phyloP scores from a whole-genome alignment of 192 early-diverging fungal species.

The Backusella sp. region DNA sequence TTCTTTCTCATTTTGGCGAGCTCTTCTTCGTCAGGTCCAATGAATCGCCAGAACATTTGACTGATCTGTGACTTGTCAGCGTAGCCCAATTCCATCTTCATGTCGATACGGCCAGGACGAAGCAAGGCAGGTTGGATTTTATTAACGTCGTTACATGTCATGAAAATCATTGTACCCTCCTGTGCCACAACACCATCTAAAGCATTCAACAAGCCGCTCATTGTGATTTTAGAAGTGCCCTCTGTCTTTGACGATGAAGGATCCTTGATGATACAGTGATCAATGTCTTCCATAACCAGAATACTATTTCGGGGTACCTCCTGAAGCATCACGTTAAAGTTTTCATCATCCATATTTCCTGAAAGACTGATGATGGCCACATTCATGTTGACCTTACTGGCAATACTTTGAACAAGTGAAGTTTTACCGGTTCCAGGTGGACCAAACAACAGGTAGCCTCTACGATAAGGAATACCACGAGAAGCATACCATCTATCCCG shows the following conservation, averaged over 20 bases:
- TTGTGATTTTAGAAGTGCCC: slow-evolving; percentile 24
- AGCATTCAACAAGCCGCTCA: slow-evolving; percentile 49
- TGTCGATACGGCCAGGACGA: slow-evolving; percentile 54
- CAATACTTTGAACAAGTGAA: slow-evolving; percentile 49
- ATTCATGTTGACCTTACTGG: slow-evolving; percentile 49
- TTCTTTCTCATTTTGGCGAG: not conserved
- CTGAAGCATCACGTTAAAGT: slow-evolving; percentile 41
- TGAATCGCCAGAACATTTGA: slow-evolving; percentile 38
- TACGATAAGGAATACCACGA: slow-evolving; percentile 52
- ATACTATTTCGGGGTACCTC: slow-evolving; percentile 48
- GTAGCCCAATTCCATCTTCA: slow-evolving; percentile 51
- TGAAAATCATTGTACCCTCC: slow-evolving; percentile 51
- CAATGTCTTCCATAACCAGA: slow-evolving; percentile 54
- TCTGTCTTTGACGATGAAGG: slow-evolving; percentile 18
- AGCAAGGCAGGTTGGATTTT: slow-evolving; percentile 48
- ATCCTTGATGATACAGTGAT: slow-evolving; percentile 27
- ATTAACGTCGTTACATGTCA: slow-evolving; percentile 48
- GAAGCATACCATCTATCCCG: slow-evolving; percentile 47
- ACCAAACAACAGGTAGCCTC: slow-evolving; percentile 52
- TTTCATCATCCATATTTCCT: slow-evolving; percentile 42
- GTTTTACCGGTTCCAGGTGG: slow-evolving; percentile 57
- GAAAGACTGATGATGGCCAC: slow-evolving; percentile 49
- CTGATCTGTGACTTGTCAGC: slow-evolving; percentile 44
- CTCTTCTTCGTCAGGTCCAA: slow-evolving; percentile 4
- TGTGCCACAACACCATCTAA: slow-evolving; percentile 52